Percentiles rank a stretch among this genome's conserved stretches.
Conservation (phyloP, 768 basidiomycete genomes). For the Suillus plorans region DNA sequence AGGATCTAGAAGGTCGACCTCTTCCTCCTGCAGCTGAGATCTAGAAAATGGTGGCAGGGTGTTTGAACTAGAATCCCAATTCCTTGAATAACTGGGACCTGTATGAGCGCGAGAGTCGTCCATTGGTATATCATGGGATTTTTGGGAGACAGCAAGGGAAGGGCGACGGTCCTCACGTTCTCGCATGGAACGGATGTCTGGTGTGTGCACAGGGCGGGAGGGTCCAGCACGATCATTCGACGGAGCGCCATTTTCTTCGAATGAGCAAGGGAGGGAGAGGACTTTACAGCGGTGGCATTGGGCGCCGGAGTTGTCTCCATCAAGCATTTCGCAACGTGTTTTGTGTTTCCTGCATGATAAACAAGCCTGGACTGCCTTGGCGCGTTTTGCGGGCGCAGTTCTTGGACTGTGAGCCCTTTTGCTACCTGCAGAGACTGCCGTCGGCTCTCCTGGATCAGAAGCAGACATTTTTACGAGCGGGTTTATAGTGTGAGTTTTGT, state of each 20-base stretch:
- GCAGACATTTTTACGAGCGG: constrained; percentile 11
- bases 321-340: constrained; percentile 51
- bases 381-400: constrained; percentile 33
- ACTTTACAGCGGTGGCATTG: constrained; percentile 53
- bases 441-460: constrained; percentile 20
- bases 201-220: constrained; percentile 12
- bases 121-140: constrained; percentile 16
- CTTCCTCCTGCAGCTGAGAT: constrained; percentile 20
- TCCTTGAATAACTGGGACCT: constrained; percentile 17
- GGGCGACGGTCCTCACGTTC: constrained; percentile 22
- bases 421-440: constrained; percentile 15
- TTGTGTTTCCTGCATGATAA: constrained; percentile 47
- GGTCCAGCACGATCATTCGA: constrained; percentile 15
- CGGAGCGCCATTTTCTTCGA: constrained; percentile 29
- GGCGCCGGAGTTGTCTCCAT: constrained; percentile 33
- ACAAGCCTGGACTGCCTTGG: constrained; percentile 46
- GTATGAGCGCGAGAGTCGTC: constrained; percentile 19
- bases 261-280: constrained; percentile 46
- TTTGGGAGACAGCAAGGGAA: constrained; percentile 21
- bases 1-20: constrained; percentile 31
- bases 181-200: constrained; percentile 16
- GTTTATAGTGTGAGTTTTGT: too few species aligned
- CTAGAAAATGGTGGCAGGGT: constrained; percentile 18
- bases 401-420: constrained; percentile 34
- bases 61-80: constrained; percentile 21